Conservation (phyloP, 148 eudicot genomes). For the Vaccinium corymbosum region DNA sequence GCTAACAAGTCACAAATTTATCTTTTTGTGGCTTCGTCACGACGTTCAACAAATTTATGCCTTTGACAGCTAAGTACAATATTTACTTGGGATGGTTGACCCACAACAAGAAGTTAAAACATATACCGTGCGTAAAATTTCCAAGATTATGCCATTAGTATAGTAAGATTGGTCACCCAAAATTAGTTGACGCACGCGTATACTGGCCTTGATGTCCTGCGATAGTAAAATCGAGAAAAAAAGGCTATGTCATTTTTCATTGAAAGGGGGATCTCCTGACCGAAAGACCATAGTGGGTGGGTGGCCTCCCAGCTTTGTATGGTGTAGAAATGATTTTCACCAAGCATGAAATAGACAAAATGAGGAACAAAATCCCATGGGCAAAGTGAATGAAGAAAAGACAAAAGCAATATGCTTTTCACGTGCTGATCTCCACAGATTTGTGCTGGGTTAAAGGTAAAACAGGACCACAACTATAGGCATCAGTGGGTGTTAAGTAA, state of each 20-base stretch:
- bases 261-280: neutral
- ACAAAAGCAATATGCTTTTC: neutral
- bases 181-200: too few relatives aligned
- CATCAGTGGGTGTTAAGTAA: conserved; percentile 9
- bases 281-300: neutral
- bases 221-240: too few relatives aligned
- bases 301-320: neutral
- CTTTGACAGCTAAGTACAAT: neutral
- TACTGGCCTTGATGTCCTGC: too few relatives aligned
- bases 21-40: too few relatives aligned
- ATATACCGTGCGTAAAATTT: neutral
- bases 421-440: neutral
- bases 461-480: neutral
- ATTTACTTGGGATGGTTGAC: neutral
- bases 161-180: too few relatives aligned
- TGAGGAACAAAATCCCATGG: neutral
- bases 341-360: neutral
- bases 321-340: neutral
- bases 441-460: conserved; percentile 4
- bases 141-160: neutral
- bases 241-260: neutral
- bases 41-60: neutral
- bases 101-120: neutral
- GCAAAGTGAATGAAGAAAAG: neutral
- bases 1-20: too few relatives aligned